Evolutionary conservation across 2,329 filamentous ascomycete species (phyloP).

Genomic region (Apiospora sp.): DNA sequence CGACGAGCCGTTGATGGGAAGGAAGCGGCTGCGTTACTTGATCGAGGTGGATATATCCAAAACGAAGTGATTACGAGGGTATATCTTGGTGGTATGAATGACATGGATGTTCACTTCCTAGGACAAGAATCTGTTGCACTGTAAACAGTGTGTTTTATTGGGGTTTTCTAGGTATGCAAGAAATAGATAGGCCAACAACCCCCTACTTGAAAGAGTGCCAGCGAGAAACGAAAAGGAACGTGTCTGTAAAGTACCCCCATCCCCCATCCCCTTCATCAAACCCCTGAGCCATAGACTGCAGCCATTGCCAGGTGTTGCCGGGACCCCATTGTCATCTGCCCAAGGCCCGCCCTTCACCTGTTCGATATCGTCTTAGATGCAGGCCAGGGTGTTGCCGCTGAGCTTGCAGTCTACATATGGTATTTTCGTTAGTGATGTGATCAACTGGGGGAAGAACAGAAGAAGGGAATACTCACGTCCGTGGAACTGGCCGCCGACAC

Average conservation of each 20-base stretch:
- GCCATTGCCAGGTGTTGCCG: not conserved
- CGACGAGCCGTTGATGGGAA: not conserved
- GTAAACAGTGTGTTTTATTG: not conserved
- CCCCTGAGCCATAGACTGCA: not conserved
- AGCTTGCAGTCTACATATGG: not conserved
- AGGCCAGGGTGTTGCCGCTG: not conserved
- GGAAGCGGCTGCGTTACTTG: not conserved
- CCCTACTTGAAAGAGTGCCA: not conserved
- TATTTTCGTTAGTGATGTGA: not conserved
- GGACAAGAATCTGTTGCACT: not conserved
- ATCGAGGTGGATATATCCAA: not conserved
- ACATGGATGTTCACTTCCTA: too few species aligned
- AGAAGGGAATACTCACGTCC: constrained; percentile 6
- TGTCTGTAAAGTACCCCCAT: not conserved
- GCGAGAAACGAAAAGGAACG: not conserved
- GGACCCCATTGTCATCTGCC: not conserved
- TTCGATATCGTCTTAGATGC: not conserved
- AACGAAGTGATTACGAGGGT: too few species aligned
- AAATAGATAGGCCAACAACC: not conserved
- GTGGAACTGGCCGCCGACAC: not conserved
- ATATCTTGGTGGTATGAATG: too few species aligned
- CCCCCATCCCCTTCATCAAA: not conserved
- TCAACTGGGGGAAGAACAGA: too few species aligned
- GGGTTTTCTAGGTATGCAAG: not conserved
- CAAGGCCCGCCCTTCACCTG: not conserved